A percentile compares a stretch with the other conserved stretches of the same genome.
Conservation (phyloP, 2,329 filamentous ascomycete species). For the Fusarium sp. region DNA sequence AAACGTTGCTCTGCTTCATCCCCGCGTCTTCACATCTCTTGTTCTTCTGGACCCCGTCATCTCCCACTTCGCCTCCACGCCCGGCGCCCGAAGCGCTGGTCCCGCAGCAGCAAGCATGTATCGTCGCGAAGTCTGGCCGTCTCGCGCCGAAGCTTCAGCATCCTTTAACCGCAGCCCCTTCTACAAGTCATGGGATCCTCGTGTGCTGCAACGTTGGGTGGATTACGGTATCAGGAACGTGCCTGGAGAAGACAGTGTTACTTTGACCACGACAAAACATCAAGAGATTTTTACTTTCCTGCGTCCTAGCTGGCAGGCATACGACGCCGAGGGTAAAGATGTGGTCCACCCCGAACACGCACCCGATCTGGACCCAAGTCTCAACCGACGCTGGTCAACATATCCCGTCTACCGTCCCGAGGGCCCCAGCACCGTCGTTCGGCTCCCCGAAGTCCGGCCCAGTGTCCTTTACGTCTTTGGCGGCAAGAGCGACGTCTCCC, state of each 20-base stretch:
- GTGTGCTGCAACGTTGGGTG: constrained; percentile 75
- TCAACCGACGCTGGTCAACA: constrained; percentile 52
- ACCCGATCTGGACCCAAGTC: constrained; percentile 60
- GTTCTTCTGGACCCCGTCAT: constrained; percentile 90
- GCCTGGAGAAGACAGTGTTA: constrained; percentile 65
- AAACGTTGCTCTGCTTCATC: constrained; percentile 80
- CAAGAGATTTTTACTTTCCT: constrained; percentile 83
- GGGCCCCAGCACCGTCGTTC: constrained; percentile 65
- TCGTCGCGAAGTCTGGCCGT: constrained; percentile 87
- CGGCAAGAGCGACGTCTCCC: constrained; percentile 67
- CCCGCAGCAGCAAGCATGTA: constrained; percentile 73
- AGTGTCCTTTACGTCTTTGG: constrained; percentile 79
- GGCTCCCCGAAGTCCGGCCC: constrained; percentile 72
- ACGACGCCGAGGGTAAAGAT: constrained; percentile 53
- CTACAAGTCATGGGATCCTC: constrained; percentile 84
- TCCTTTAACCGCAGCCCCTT: constrained; percentile 75
- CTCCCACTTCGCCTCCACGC: constrained; percentile 58
- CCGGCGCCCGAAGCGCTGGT: constrained; percentile 51
- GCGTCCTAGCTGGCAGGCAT: constrained; percentile 67
- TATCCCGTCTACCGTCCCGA: constrained; percentile 78
- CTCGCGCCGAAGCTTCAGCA: constrained; percentile 73
- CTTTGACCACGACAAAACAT: constrained; percentile 84
- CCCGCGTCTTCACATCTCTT: constrained; percentile 80
- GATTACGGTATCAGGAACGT: constrained; percentile 79
- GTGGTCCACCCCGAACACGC: constrained; percentile 57